Evolutionary conservation across 1,284 basidiomycete species (phyloP), one percentile per base, ranked within the genome.

Genomic region (Boletus sp.): DNA sequence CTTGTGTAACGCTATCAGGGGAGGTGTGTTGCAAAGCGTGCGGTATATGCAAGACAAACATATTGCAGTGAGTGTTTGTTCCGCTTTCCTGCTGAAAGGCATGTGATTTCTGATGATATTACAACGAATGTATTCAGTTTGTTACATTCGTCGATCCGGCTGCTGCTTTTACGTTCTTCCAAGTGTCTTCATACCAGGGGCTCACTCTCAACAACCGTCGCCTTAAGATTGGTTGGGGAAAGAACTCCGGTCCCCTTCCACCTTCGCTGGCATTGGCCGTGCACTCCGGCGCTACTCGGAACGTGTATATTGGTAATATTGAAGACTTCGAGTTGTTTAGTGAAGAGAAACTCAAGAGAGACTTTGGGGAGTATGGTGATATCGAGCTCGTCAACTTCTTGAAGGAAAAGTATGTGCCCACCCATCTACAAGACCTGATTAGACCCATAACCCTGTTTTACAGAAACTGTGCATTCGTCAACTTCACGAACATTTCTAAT

Each of bases 341-440:
- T 23, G 89, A 93, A 47, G 91, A 94, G 56, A 84, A 84, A 65
- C 76, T 96, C 46, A 87, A 88, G 68, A 73, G 82, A 44, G 93
- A 95, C 71, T 95, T 95, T 72, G 85, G 83, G 46, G 90, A 93
- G 69, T 95, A 81, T 67, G 93, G 94, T 23, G 92, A 95, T 52
- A 93, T 97, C 56, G 94, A 97, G 71, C 80, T 95, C 50, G 85
- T 97, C 69, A 96, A 96, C 71, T 93, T 91, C 71, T 74, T 96
- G 59, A 90, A 88, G 71, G 92, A 95, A 69, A 96, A 96, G 85
- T 88, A 56, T 52, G 84, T 77, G 2, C 22, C 8, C 3, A 7
- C 19, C 23, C 14, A 35, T 39, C 32, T 20, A 20, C 32, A 23
- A 5, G 16, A 39, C 5, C 10, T 25, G 29, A 39, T 32, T 22